phyloP scores from a whole-genome alignment of 345 rosid genomes.

The Cardiospermum halicacabum region DNA sequence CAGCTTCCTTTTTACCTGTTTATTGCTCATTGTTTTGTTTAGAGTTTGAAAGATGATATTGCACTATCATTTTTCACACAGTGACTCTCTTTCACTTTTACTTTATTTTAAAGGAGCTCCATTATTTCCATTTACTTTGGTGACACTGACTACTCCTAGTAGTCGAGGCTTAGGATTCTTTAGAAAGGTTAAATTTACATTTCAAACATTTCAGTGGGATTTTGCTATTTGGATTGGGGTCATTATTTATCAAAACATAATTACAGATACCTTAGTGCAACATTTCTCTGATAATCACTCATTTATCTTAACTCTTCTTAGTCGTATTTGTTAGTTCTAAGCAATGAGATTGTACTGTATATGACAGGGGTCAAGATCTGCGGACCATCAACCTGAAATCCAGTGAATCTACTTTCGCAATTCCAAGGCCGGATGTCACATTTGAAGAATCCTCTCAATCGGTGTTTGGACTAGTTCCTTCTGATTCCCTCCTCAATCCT shows the following conservation, averaged over 20 bases:
- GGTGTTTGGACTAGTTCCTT: slow-evolving; percentile 49
- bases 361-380: slow-evolving; percentile 35
- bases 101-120: slow-evolving; percentile 24
- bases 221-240: neutral
- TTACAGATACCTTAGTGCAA: neutral
- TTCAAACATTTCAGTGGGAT: neutral
- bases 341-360: slow-evolving; percentile 7
- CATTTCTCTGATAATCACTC: neutral
- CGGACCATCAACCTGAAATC: slow-evolving; percentile 26
- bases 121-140: slow-evolving; percentile 27
- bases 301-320: neutral
- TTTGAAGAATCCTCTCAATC: slow-evolving; percentile 22
- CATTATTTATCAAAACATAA: neutral
- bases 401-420: slow-evolving; percentile 21
- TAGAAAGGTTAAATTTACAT: neutral
- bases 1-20: slow-evolving; percentile 6
- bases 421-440: slow-evolving; percentile 31
- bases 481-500: slow-evolving; percentile 41
- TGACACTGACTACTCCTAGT: slow-evolving; percentile 17
- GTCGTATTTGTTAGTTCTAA: slow-evolving; percentile 12
- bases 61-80: slow-evolving; percentile 15
- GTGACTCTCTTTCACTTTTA: slow-evolving; percentile 13
- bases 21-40: slow-evolving; percentile 1
- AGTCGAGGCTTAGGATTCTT: slow-evolving; percentile 23
- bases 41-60: slow-evolving; percentile 12